Evolutionary conservation across 805 yeast genomes (phyloP).

Genomic region (Metschnikowia dekortorum): DNA sequence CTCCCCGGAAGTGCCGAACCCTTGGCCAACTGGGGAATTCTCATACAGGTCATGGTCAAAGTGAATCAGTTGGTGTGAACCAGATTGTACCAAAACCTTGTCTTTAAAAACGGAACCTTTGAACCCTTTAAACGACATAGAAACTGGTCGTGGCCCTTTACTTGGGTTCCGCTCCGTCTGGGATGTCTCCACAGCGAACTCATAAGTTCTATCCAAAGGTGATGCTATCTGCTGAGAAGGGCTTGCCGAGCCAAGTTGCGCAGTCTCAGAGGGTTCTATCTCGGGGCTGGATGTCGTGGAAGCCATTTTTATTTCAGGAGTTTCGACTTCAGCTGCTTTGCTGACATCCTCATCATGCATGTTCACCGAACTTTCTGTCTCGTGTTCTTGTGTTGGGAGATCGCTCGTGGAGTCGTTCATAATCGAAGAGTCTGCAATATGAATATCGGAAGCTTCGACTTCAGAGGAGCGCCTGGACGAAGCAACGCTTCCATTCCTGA

Average conservation of each 20-base stretch:
- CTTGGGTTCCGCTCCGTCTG: not conserved
- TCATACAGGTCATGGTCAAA: slow-evolving; percentile 29
- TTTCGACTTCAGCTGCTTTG: not conserved
- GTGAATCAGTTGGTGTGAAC: slow-evolving; percentile 40
- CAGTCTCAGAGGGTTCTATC: not conserved
- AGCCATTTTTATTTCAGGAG: not conserved
- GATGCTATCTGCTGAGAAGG: slow-evolving; percentile 1
- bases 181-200: slow-evolving; percentile 9
- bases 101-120: slow-evolving; percentile 49
- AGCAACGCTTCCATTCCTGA: not conserved
- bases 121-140: slow-evolving; percentile 59
- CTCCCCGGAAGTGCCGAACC: slow-evolving; percentile 29
- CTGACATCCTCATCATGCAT: not conserved
- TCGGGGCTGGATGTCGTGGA: slow-evolving; percentile 2
- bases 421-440: not conserved
- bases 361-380: not conserved
- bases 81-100: slow-evolving; percentile 18
- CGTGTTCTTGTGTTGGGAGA: not conserved
- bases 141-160: slow-evolving; percentile 31
- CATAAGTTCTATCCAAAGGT: slow-evolving; percentile 11
- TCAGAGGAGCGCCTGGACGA: not conserved
- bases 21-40: slow-evolving; percentile 34
- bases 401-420: not conserved
- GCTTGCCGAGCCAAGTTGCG: not conserved
- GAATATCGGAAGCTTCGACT: not conserved